Conservation (phyloP, 805 yeast species). For the Candida anglica region DNA sequence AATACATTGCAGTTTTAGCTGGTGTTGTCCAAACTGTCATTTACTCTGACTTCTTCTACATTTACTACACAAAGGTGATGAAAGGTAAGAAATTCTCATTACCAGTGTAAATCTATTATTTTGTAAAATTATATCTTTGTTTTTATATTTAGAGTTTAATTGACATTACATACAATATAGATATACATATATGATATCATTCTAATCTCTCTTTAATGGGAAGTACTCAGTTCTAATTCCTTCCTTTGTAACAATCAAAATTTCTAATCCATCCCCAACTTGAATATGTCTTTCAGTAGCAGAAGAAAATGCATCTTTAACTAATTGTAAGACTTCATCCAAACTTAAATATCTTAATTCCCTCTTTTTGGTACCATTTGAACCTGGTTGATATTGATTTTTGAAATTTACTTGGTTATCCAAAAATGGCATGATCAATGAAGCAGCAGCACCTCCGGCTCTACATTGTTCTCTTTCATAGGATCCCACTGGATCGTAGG, state of each 20-base stretch:
- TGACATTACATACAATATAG: no score
- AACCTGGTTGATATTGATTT: constrained; percentile 82
- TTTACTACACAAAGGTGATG: constrained; percentile 76
- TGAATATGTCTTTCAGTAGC: constrained; percentile 98
- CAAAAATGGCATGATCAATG: constrained; percentile 93
- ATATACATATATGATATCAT: no score
- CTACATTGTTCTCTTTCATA: constrained; percentile 96
- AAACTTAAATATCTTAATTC: constrained; percentile 60
- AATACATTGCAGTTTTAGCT: constrained; percentile 66
- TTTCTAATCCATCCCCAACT: constrained; percentile 95
- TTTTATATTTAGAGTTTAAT: no score
- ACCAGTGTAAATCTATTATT: constrained; percentile 48
- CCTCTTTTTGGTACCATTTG: constrained; percentile 63
- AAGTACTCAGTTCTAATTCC: constrained; percentile 82
- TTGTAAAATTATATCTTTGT: no score
- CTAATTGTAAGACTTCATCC: constrained; percentile 84
- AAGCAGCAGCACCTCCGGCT: constrained; percentile 97
- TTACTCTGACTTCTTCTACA: constrained; percentile 93
- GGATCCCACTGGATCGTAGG: constrained; percentile 97
- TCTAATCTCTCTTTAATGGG: constrained; percentile 83
- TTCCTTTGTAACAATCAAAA: constrained; percentile 86
- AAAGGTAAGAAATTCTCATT: constrained; percentile 74
- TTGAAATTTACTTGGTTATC: constrained; percentile 96
- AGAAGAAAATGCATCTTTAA: constrained; percentile 89
- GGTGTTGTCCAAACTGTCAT: constrained; percentile 83